Conservation (phyloP, 257 asterid genomes). For the Nicotiana tomentosiformis region DNA sequence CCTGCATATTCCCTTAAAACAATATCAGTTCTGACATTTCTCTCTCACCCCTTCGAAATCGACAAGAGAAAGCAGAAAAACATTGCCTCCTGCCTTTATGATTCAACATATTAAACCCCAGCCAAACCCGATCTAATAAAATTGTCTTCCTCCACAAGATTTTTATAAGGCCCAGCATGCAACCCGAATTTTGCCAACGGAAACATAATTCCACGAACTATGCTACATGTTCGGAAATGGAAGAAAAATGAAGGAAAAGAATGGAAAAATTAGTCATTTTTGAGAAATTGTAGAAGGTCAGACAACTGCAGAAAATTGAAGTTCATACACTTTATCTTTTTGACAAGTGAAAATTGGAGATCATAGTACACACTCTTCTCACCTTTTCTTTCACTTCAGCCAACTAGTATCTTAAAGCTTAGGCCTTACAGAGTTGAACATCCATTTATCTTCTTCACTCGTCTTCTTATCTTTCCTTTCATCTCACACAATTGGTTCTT, state of each 20-base stretch:
- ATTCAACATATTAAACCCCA: neutral
- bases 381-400: neutral
- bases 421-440: neutral
- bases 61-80: neutral
- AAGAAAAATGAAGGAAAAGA: neutral
- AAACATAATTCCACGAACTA: neutral
- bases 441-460: neutral
- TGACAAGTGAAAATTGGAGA: neutral
- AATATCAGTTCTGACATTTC: neutral
- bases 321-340: neutral
- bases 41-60: neutral
- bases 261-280: too few relatives aligned
- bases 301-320: neutral
- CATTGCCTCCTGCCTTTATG: neutral
- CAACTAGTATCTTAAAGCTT: neutral
- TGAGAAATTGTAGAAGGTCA: neutral
- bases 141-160: neutral
- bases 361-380: neutral
- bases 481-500: neutral
- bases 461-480: neutral
- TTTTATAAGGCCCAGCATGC: neutral
- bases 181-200: neutral
- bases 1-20: constrained; percentile 1
- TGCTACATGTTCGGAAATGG: neutral
- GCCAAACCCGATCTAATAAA: neutral